These are phyloP conservation scores for Kodamaea derodonti DNA, from an alignment of 1,139 yeast genomes.

Conservation along the genomic window DNA sequence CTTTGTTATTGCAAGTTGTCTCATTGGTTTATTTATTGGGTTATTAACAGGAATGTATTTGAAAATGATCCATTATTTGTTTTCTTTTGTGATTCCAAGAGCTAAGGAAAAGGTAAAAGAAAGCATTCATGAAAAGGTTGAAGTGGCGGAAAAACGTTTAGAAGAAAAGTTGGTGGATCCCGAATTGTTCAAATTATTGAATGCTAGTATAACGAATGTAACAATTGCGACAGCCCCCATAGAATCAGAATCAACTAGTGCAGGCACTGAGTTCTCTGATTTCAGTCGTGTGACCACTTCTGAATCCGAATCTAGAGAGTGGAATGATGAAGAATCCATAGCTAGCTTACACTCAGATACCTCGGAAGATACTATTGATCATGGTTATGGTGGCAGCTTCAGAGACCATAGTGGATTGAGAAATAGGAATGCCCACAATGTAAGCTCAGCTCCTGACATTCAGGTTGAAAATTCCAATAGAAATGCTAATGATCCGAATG, in stretches of 20 bases:
- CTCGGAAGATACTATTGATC: slow-evolving; percentile 1
- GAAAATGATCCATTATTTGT: slow-evolving; percentile 9
- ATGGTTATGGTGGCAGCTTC: too few relatives aligned
- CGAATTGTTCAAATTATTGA: background rate
- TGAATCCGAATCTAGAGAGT: slow-evolving; percentile 1
- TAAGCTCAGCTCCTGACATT: too few relatives aligned
- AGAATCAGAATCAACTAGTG: slow-evolving; percentile 1
- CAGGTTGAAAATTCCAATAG: too few relatives aligned
- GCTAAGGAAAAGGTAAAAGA: background rate
- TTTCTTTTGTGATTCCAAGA: slow-evolving; percentile 6
- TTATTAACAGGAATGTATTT: slow-evolving; percentile 10
- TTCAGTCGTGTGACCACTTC: slow-evolving; percentile 1
- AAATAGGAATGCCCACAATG: background rate
- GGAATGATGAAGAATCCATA: background rate
- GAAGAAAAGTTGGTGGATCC: background rate
- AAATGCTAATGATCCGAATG: too few relatives aligned
- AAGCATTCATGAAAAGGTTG: background rate
- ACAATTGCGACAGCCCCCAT: slow-evolving; percentile 2
- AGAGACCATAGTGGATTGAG: too few relatives aligned
- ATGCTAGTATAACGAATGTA: slow-evolving; percentile 5
- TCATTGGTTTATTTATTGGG: slow-evolving; percentile 12
- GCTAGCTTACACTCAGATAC: background rate
- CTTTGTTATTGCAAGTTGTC: slow-evolving; percentile 11
- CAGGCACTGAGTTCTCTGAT: slow-evolving; percentile 2
- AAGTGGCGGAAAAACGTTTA: background rate